Conservation (phyloP, 805 yeast species). For the Candida broadrunensis region DNA sequence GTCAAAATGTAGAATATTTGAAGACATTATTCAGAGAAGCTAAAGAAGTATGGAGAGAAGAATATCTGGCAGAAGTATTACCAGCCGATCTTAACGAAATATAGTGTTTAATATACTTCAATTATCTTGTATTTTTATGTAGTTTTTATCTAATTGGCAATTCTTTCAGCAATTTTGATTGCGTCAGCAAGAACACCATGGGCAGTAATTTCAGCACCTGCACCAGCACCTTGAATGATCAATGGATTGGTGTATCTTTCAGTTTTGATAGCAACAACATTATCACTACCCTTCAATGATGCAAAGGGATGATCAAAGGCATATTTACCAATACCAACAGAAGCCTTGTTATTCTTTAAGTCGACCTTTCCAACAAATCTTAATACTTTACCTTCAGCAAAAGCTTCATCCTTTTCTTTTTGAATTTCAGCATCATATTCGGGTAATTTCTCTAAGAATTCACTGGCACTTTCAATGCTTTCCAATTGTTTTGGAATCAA, state of each 20-base stretch:
- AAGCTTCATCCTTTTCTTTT: slow-evolving; percentile 75
- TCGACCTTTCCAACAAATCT: slow-evolving; percentile 94
- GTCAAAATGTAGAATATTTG: slow-evolving; percentile 50
- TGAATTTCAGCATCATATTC: slow-evolving; percentile 79
- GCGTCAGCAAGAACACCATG: slow-evolving; percentile 92
- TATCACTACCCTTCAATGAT: slow-evolving; percentile 91
- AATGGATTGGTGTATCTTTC: slow-evolving; percentile 91
- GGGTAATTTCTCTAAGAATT: slow-evolving; percentile 79
- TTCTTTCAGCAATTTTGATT: slow-evolving; percentile 86
- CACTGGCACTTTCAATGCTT: slow-evolving; percentile 65
- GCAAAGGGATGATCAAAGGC: slow-evolving; percentile 93
- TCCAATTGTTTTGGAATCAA: slow-evolving; percentile 87
- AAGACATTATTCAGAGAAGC: slow-evolving; percentile 59
- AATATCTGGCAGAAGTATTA: slow-evolving; percentile 13
- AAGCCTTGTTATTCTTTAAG: slow-evolving; percentile 60
- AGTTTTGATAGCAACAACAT: slow-evolving; percentile 87
- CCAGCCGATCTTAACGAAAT: slow-evolving; percentile 3
- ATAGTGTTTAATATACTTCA: background rate
- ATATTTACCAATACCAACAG: slow-evolving; percentile 88
- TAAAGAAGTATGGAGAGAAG: slow-evolving; percentile 40
- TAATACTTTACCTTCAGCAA: slow-evolving; percentile 77
- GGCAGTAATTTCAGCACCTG: slow-evolving; percentile 72
- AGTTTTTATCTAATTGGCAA: slow-evolving; percentile 38
- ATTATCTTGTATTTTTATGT: background rate
- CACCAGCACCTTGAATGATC: slow-evolving; percentile 97